Evolutionary conservation across 2,329 filamentous ascomycete species (phyloP).

Genomic region (Triangularia setosa): DNA sequence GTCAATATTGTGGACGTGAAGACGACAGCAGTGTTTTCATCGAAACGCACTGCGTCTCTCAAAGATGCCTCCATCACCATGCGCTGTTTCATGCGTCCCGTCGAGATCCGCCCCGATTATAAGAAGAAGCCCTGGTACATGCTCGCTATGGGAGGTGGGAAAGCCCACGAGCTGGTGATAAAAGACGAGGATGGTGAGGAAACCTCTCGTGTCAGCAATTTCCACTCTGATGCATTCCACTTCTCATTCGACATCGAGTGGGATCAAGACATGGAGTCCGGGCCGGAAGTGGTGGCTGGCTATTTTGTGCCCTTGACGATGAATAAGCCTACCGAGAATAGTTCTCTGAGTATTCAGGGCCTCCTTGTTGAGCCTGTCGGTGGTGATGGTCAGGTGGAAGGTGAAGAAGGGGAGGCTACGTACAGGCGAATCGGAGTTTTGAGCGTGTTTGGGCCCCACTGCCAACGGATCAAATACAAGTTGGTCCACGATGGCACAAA

Average conservation of each 20-base stretch:
- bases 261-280: neutral
- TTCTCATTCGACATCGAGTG: slow-evolving; percentile 3
- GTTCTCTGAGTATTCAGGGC: neutral
- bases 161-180: slow-evolving; percentile 1
- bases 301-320: slow-evolving; percentile 5
- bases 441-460: neutral
- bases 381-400: neutral
- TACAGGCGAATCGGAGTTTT: slow-evolving; percentile 2
- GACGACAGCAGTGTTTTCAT: neutral
- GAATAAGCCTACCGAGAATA: neutral
- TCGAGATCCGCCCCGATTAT: slow-evolving; percentile 9
- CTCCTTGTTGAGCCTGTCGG: neutral
- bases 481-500: neutral
- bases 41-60: slow-evolving; percentile 3
- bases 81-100: slow-evolving; percentile 1
- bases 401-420: neutral
- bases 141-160: slow-evolving; percentile 9
- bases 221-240: slow-evolving; percentile 3
- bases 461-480: slow-evolving; percentile 4
- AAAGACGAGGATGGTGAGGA: slow-evolving; percentile 3
- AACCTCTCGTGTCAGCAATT: neutral
- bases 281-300: slow-evolving; percentile 1
- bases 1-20: neutral
- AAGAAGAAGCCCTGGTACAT: slow-evolving; percentile 10
- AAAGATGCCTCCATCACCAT: slow-evolving; percentile 4